A percentile compares a stretch with the other conserved stretches of the same genome.
Evolutionary conservation across 2,329 filamentous ascomycete species (phyloP).

Genomic region (Penicillium sp.): DNA sequence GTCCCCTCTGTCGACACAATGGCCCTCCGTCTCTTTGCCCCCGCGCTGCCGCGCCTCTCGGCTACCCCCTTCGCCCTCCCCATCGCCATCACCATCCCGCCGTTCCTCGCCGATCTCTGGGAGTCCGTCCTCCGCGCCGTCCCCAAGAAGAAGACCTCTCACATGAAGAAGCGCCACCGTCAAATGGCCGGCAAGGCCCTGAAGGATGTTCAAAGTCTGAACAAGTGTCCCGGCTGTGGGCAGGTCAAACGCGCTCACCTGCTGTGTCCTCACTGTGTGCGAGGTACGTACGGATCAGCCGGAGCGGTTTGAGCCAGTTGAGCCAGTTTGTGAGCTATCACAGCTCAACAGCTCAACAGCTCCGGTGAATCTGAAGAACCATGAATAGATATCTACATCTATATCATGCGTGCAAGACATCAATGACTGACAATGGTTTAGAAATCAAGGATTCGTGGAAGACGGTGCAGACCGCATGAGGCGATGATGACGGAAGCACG

Average conservation of each 20-base stretch:
- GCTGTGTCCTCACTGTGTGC: constrained; percentile 83
- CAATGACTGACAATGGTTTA: no score
- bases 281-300: constrained; percentile 61
- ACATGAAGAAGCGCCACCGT: constrained; percentile 90
- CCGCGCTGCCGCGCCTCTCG: constrained; percentile 20
- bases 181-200: constrained; percentile 95
- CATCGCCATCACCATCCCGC: constrained; percentile 66
- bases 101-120: constrained; percentile 82
- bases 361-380: no score
- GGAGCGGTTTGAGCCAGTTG: not conserved
- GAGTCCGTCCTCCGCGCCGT: constrained; percentile 89
- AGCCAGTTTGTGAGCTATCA: no score
- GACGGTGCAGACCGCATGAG: constrained; percentile 35
- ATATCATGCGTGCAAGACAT: no score
- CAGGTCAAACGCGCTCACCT: constrained; percentile 85
- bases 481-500: constrained; percentile 4
- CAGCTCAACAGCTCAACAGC: no score
- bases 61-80: constrained; percentile 46
- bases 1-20: no score
- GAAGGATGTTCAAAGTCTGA: constrained; percentile 85
- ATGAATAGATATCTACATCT: no score
- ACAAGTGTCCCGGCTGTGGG: constrained; percentile 88
- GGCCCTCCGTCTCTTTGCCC: constrained; percentile 32
- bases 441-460: constrained; percentile 54
- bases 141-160: constrained; percentile 98